phyloP scores from a whole-genome alignment of 2,329 filamentous ascomycete genomes.

The Neophaeococcomyces mojaviensis region DNA sequence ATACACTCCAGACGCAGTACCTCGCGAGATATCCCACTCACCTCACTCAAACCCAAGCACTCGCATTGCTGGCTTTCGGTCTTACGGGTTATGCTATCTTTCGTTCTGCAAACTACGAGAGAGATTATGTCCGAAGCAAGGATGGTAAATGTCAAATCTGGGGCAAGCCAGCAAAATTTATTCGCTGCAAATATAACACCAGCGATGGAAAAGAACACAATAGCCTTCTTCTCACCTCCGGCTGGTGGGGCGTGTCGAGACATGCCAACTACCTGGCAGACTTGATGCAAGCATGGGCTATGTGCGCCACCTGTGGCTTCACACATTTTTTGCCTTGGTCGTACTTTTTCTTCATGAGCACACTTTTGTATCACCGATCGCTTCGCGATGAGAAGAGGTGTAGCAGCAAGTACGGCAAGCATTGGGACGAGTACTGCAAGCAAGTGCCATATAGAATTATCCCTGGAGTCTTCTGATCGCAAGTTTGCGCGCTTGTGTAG shows the following conservation, averaged over 20 bases:
- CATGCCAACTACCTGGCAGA: slow-evolving; percentile 39
- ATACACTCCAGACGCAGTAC: slow-evolving; percentile 44
- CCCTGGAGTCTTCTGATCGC: slow-evolving; percentile 30
- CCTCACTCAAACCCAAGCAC: slow-evolving; percentile 23
- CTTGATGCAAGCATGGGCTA: slow-evolving; percentile 33
- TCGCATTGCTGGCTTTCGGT: slow-evolving; percentile 26
- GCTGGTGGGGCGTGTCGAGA: slow-evolving; percentile 36
- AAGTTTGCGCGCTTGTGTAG: not conserved
- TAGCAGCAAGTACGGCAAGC: slow-evolving; percentile 38
- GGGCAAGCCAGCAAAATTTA: slow-evolving; percentile 35
- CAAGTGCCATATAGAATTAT: slow-evolving; percentile 37
- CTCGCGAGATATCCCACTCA: slow-evolving; percentile 36
- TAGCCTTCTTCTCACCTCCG: slow-evolving; percentile 33
- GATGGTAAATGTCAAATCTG: slow-evolving; percentile 37
- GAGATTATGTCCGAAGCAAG: slow-evolving; percentile 35
- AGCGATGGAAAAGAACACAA: slow-evolving; percentile 36
- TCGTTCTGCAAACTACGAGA: slow-evolving; percentile 41
- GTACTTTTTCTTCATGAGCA: slow-evolving; percentile 40
- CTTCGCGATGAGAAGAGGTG: slow-evolving; percentile 41
- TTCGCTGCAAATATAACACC: slow-evolving; percentile 35
- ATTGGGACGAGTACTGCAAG: slow-evolving; percentile 39
- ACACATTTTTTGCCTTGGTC: slow-evolving; percentile 36
- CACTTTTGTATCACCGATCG: slow-evolving; percentile 40
- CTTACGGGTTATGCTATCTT: slow-evolving; percentile 38
- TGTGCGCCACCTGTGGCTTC: slow-evolving; percentile 37